Conservation (phyloP, 2,329 filamentous ascomycete genomes). For the Dichotomopilus funicola region DNA sequence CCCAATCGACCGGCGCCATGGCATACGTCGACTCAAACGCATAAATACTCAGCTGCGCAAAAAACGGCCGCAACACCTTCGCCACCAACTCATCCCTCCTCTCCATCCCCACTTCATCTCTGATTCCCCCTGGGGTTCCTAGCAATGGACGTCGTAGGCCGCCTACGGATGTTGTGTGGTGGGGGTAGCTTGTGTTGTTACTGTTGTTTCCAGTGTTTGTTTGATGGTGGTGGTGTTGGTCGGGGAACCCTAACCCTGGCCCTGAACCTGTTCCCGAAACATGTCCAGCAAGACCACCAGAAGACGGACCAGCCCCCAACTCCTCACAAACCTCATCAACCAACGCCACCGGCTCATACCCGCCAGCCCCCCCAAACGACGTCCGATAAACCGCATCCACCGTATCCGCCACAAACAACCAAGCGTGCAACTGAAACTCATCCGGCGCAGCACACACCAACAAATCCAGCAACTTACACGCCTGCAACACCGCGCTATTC, state of each 20-base stretch:
- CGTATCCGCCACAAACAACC: constrained; percentile 95
- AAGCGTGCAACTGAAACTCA: constrained; percentile 97
- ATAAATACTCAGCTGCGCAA: constrained; percentile 85
- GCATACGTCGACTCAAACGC: constrained; percentile 90
- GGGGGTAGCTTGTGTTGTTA: too few relatives aligned
- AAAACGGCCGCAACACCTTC: constrained; percentile 78
- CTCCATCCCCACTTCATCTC: constrained; percentile 51
- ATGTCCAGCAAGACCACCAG: constrained; percentile 11
- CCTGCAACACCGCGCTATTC: constrained; percentile 73
- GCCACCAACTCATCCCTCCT: constrained; percentile 63
- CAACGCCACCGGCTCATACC: constrained; percentile 64
- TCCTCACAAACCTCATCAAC: constrained; percentile 80
- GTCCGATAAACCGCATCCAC: constrained; percentile 91
- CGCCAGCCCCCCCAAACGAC: constrained; percentile 30
- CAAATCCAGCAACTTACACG: constrained; percentile 86
- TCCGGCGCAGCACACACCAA: constrained; percentile 83
- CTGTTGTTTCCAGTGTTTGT: too few relatives aligned
- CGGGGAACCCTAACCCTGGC: constrained; percentile 27
- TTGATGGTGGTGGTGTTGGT: too few relatives aligned
- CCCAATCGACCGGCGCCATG: constrained; percentile 64
- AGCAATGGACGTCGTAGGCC: constrained; percentile 42
- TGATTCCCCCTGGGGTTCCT: constrained; percentile 46
- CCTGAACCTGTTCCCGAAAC: too few relatives aligned
- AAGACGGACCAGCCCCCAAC: constrained; percentile 38
- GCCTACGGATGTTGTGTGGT: too few relatives aligned